Base-by-base conservation (phyloP, 495 filamentous ascomycete species). In the Daldinia loculata region DNA sequence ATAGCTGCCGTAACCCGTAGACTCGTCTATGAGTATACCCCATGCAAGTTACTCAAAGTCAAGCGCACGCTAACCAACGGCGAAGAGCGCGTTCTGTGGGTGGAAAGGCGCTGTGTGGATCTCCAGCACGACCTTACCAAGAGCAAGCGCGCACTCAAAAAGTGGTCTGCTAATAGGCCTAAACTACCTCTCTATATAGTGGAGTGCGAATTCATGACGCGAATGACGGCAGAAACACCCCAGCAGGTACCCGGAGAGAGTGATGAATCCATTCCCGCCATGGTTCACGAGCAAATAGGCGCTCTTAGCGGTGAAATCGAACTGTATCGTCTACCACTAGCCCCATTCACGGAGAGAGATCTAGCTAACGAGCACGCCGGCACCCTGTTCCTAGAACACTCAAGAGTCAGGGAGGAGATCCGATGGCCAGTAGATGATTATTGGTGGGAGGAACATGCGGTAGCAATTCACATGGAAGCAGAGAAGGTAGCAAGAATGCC, bases 171-270 rank as follows among this genome's bases (percentile, higher is more conserved):
- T 1, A 36, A 22, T 12, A 34, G 69, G 22, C 69, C 63, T 0
- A 63, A 45, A 15, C 36, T 68, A 6, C 59, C 64, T 0, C 59
- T 60, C 19, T 72, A 61, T 22, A 61, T 72, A 55, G 69, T 72
- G 50, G 64, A 67, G 32, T 71, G 69, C 53, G 69, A 71, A 24
- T 67, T 68, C 48, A 50, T 64, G 48, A 68, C 56, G 2, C 59
- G 41, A 1, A 12, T 11, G 26, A 52, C 26, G 1, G 32, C 38
- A 1, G 69, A 67, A 14, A 29, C 8, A 11, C 59, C 52, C 6
- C 17, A 36, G 6, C n/a, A 29, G 1, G 29, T 4, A 19, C 3
- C 9, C n/a, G 50, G n/a, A 26, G 26, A 30, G 15, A 12, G 19
- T 34, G 15, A 32, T 22, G 53, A 6, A 17, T 17, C 53, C 4